phyloP scores from a whole-genome alignment of 371 early-diverging fungal genomes.

The Syncephalastrum sp. region DNA sequence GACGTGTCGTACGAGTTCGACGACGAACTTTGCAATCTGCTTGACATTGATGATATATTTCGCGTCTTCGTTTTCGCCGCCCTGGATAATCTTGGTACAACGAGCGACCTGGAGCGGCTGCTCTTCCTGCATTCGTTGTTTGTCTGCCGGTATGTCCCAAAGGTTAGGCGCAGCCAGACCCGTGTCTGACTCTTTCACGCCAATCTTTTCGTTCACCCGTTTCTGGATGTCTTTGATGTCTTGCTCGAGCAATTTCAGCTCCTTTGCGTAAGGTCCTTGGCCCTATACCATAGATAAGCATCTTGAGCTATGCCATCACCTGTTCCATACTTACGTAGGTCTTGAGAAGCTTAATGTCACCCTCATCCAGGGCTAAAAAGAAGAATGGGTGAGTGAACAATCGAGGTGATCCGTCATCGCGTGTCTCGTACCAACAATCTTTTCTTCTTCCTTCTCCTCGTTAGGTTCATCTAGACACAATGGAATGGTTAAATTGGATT shows the following conservation, averaged over 20 bases:
- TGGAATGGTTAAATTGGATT: not conserved
- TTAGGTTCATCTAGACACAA: constrained; percentile 75
- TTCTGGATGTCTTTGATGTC: constrained; percentile 96
- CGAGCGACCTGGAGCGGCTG: constrained; percentile 98
- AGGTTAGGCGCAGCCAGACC: constrained; percentile 98
- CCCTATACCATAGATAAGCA: constrained; percentile 60
- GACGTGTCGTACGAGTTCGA: constrained; percentile 94
- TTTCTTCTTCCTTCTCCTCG: constrained; percentile 76
- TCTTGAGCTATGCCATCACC: not conserved
- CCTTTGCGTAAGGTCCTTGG: constrained; percentile 95
- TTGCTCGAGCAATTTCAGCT: constrained; percentile 87
- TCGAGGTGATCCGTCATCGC: not conserved
- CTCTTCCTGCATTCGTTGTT: constrained; percentile 94
- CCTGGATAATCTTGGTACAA: constrained; percentile 96
- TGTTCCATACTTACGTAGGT: constrained; percentile 70
- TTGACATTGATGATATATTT: constrained; percentile 99
- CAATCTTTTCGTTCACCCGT: constrained; percentile 97
- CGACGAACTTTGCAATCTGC: constrained; percentile 99
- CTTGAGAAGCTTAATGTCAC: constrained; percentile 94
- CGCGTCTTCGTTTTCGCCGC: constrained; percentile 70
- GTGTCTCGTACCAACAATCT: constrained; percentile 78
- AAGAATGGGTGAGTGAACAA: not conserved
- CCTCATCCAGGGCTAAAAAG: constrained; percentile 85
- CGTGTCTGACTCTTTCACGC: constrained; percentile 99
- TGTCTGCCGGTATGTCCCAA: constrained; percentile 99